Evolutionary conservation across 2,329 filamentous ascomycete genomes (phyloP).

Genomic region (Cladosporium sp.): DNA sequence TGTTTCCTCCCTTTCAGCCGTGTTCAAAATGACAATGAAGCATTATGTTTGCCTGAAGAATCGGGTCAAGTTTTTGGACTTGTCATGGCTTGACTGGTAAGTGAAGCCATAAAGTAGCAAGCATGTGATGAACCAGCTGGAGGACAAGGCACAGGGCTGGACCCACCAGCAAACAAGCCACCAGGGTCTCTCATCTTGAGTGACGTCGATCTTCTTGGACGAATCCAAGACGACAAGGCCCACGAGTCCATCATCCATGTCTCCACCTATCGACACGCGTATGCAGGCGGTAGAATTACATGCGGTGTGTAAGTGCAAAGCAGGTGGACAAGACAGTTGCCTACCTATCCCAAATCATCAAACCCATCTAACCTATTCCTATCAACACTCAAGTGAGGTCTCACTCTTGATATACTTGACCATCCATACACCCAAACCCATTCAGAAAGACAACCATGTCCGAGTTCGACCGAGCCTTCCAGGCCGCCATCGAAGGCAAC

Average conservation of each 20-base stretch:
- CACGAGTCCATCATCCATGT: background rate
- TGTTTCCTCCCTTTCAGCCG: background rate
- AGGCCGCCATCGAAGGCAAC: conserved; percentile 1
- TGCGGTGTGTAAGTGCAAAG: too few relatives aligned
- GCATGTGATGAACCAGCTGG: too few relatives aligned
- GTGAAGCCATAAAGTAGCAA: too few relatives aligned
- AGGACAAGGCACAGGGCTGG: too few relatives aligned
- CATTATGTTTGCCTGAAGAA: too few relatives aligned
- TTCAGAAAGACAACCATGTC: conserved; percentile 6
- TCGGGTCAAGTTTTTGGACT: too few relatives aligned
- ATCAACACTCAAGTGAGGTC: background rate
- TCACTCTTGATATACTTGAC: too few relatives aligned
- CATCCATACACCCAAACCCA: background rate
- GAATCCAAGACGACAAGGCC: background rate
- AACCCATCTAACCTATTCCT: background rate
- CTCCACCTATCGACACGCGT: conserved; percentile 5
- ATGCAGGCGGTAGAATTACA: background rate
- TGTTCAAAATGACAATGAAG: background rate
- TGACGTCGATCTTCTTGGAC: conserved; percentile 1
- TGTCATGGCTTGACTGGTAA: too few relatives aligned
- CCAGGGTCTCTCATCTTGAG: background rate
- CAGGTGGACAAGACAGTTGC: background rate
- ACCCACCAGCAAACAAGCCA: too few relatives aligned
- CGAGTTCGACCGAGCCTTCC: conserved; percentile 6
- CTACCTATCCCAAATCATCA: too few relatives aligned